Evolutionary conservation across 257 asterid genomes (phyloP), one percentile per base, ranked within the genome.

Genomic region (Solanum clarkiae): DNA sequence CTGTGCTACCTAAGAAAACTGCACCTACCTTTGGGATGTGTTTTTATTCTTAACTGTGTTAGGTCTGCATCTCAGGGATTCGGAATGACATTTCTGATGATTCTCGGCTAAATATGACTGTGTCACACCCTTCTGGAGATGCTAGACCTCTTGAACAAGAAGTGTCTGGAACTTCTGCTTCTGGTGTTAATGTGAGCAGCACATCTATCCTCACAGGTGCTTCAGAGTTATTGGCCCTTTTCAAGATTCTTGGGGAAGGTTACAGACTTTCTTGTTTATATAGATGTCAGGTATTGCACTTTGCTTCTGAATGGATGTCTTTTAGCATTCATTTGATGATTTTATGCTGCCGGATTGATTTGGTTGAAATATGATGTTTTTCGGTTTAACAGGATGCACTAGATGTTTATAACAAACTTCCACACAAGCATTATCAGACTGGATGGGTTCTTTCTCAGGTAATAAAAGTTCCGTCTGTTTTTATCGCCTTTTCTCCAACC

Each of bases 391-490:
- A 95, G 98, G 99, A 96, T 86, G 99, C 99, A n/a, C 86, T 96
- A 84, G 96, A 92, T 88, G 79, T 88, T 80, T 96, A 90, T 84
- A 56, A 84, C 72, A 96, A 91, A 90, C 97, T 96, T 80, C 94
- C 99, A 1, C 94, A 88, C 82, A 96, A 94, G 89, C 99, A 94
- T 87, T 96, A 96, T 88, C 94, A 93, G 88, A 94, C 98, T 1
- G 98, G 97, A 90, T 94, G 99, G 98, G 98, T 96, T 85, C 99
- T 93, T 84, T 93, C 98, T 84, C 99, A 94, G 95, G 97, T 94
- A 36, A 36, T 36, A 89, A 71, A 24, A 54, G 84, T 86, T 55
- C 70, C 62, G 32, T 72, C 55, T 42, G 9, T 77, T 62, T 65
- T 80, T 26, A 57, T 80, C 24, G 24, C 26, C 32, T 69, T 29